Evolutionary conservation across 2,329 filamentous ascomycete species (phyloP).

Genomic region (Fusarium aywerte): DNA sequence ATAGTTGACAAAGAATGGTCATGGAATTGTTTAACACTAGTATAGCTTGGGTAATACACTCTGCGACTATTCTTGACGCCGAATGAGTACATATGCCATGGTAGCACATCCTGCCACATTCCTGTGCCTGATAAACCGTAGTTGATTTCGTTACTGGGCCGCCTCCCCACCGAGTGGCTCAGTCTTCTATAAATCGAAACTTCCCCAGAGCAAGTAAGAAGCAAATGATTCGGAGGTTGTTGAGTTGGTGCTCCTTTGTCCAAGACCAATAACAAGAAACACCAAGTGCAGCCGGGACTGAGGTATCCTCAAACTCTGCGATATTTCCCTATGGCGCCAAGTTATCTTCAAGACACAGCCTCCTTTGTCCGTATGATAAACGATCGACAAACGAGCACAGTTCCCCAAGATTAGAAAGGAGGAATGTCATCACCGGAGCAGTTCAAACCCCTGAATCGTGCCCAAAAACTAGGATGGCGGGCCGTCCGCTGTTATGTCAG

Average conservation of each 20-base stretch:
- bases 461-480: constrained; percentile 25
- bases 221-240: not conserved
- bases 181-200: constrained; percentile 7
- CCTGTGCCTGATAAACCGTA: constrained; percentile 6
- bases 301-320: not conserved
- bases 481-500: constrained; percentile 19
- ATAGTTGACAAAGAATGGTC: constrained; percentile 9
- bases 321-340: not conserved
- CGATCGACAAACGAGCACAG: not conserved
- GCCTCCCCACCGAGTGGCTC: constrained; percentile 46
- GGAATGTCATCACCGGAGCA: not conserved
- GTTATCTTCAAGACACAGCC: not conserved
- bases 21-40: constrained; percentile 9
- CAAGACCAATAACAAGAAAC: not conserved
- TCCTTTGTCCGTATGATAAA: not conserved
- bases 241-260: not conserved
- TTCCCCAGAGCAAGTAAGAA: not conserved
- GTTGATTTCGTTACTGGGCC: constrained; percentile 26
- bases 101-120: constrained; percentile 4
- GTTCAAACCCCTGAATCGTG: not conserved
- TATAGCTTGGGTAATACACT: constrained; percentile 4
- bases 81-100: not conserved
- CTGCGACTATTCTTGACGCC: not conserved
- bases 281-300: not conserved
- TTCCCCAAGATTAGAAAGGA: not conserved